Evolutionary conservation across 192 early-diverging fungal genomes (phyloP).

Genomic region (Kickxella alabastrina): DNA sequence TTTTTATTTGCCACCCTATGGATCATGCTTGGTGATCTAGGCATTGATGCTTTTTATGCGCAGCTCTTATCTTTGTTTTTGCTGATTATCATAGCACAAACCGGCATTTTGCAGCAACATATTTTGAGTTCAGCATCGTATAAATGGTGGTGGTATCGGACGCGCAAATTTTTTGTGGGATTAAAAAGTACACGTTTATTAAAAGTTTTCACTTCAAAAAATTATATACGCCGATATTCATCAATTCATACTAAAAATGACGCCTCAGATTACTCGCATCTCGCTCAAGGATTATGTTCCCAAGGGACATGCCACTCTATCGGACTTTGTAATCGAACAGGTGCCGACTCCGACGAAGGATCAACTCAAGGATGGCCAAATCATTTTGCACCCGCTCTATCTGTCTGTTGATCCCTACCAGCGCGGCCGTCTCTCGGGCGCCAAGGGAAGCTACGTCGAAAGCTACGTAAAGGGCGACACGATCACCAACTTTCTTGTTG

Average conservation of each 20-base stretch:
- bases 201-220: not conserved
- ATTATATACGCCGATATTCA: not conserved
- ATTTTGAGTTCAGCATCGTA: too few species aligned
- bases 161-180: too few species aligned
- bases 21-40: too few species aligned
- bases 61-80: not conserved
- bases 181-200: too few species aligned
- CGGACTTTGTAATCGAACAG: constrained; percentile 10
- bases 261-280: not conserved
- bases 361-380: constrained; percentile 20
- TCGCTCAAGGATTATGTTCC: constrained; percentile 19
- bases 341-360: constrained; percentile 13
- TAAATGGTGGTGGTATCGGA: too few species aligned
- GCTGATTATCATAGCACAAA: not conserved
- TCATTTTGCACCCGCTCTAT: constrained; percentile 60
- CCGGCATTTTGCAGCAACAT: too few species aligned
- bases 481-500: constrained; percentile 57
- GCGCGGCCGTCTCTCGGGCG: constrained; percentile 63
- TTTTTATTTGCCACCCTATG: too few species aligned
- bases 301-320: constrained; percentile 36
- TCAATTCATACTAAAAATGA: not conserved
- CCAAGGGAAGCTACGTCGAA: constrained; percentile 55
- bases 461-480: constrained; percentile 59
- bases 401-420: constrained; percentile 75
- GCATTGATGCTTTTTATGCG: not conserved